Base-by-base conservation (phyloP, 805 yeast genomes). In the Ogataea polymorpha region DNA sequence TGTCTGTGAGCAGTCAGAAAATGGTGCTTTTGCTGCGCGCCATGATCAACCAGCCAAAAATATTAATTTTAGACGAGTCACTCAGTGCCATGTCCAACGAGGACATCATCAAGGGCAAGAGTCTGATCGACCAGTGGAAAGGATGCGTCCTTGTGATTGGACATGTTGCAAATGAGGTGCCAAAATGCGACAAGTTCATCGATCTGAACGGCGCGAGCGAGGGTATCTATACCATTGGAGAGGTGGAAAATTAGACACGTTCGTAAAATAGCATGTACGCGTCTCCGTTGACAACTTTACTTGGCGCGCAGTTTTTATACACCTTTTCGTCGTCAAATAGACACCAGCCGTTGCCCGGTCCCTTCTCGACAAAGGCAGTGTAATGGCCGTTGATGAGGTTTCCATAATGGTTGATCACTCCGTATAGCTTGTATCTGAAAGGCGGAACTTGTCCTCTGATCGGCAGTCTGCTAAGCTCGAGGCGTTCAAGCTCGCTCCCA, bases 61-160 rank as follows among this genome's bases (percentile, higher is more conserved):
- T 91, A 1, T 67, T 91, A 38, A 82, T 91, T 34, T 67, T 91
- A 2, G 99, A 91, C 62, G 99, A 91, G 66, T 95, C 98, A 0
- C 78, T 91, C 44, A 86, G 96, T 16, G 95, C 89, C 12, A 86
- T 91, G 93, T 86, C 83, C 28, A 81, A 79, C 39, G 75, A 70
- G 15, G 71, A 75, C 24, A 69, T 82, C 44, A 67, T 68, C 28
- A 69, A 65, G 35, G 83, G 88, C 40, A 80, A 80, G 50, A 65
- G 67, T 23, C 51, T 79, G 6, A 60, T 78, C 12, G 64, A 74
- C 26, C 55, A 66, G 35, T 80, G 80, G 75, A 72, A 75, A 2
- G 86, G 95, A 0, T 81, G 96, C 0, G 79, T 82, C 2, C 70
- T 91, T 25, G 70, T 84, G 0, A 84, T 93, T 17, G 96, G 96